phyloP scores from a whole-genome alignment of 208 protist species.

The Acanthamoeba lenticulata region DNA sequence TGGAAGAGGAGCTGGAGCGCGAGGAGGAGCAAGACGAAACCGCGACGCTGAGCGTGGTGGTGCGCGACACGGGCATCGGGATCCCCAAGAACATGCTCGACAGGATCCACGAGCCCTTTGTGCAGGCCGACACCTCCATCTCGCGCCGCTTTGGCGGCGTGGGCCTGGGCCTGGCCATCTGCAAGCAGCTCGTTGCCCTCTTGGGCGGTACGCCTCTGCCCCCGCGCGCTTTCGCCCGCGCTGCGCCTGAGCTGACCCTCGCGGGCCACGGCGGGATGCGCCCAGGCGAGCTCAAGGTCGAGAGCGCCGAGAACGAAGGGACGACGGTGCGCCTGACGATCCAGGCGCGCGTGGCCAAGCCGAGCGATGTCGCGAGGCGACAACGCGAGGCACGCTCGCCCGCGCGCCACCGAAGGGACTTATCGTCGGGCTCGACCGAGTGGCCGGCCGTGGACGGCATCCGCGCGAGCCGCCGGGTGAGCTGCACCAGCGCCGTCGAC shows the following conservation, averaged over 20 bases:
- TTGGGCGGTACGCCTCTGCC: not conserved
- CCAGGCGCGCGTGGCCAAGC: not conserved
- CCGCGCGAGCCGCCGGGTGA: too few species aligned
- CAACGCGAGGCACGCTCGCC: not conserved
- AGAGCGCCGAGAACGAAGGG: not conserved
- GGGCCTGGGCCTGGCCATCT: constrained; percentile 35
- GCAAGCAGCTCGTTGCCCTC: constrained; percentile 28
- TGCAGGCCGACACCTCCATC: not conserved
- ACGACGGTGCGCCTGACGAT: not conserved
- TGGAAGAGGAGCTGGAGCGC: not conserved
- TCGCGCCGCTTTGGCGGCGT: not conserved
- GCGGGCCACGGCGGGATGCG: too few species aligned
- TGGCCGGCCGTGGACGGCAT: not conserved
- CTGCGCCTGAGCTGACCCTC: not conserved
- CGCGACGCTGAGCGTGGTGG: not conserved
- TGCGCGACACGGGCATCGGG: constrained; percentile 18
- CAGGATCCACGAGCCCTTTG: not conserved
- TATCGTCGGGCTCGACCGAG: not conserved
- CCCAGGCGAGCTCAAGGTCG: not conserved
- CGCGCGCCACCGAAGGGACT: not conserved
- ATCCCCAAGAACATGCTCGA: not conserved
- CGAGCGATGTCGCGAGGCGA: not conserved
- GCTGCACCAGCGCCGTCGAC: too few species aligned
- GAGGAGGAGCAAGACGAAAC: not conserved
- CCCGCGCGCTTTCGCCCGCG: not conserved